These are phyloP conservation scores for Myriosclerotinia curreyana DNA, from an alignment of 2,329 filamentous ascomycete species.

Conservation along the genomic window DNA sequence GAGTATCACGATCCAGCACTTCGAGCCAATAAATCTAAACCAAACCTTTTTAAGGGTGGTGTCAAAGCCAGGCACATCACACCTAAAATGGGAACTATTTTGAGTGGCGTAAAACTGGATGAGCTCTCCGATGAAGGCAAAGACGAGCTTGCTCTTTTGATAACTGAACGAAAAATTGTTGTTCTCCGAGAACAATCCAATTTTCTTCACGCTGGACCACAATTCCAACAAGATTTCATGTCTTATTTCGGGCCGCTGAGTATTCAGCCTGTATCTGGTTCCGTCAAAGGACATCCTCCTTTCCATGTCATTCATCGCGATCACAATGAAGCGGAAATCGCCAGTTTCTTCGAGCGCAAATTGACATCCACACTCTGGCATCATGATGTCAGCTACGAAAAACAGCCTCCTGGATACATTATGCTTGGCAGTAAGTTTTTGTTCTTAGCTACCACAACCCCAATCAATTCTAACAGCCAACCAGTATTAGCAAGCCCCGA, in stretches of 20 bases:
- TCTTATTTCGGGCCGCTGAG: slow-evolving; percentile 63
- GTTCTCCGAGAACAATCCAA: slow-evolving; percentile 52
- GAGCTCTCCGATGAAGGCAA: slow-evolving; percentile 41
- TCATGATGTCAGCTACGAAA: slow-evolving; percentile 67
- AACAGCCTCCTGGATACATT: slow-evolving; percentile 66
- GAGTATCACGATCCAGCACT: slow-evolving; percentile 47
- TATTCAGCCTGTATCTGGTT: slow-evolving; percentile 66
- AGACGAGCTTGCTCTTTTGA: slow-evolving; percentile 45
- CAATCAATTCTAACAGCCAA: slow-evolving; percentile 3
- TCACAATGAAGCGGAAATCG: slow-evolving; percentile 55
- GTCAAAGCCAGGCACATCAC: slow-evolving; percentile 58
- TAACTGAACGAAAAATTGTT: slow-evolving; percentile 44
- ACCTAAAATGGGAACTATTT: slow-evolving; percentile 44
- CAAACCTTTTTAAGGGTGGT: slow-evolving; percentile 56
- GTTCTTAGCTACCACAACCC: neutral
- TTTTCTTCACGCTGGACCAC: slow-evolving; percentile 53
- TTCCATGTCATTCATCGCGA: slow-evolving; percentile 67
- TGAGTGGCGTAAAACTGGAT: slow-evolving; percentile 43
- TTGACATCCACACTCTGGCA: slow-evolving; percentile 65
- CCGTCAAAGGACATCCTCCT: slow-evolving; percentile 55
- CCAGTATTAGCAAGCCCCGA: slow-evolving; percentile 40
- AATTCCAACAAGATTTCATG: slow-evolving; percentile 60
- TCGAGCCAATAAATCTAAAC: slow-evolving; percentile 61
- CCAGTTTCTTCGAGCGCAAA: slow-evolving; percentile 63
- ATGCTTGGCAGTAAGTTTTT: slow-evolving; percentile 47